Base-by-base conservation (phyloP, 441 rosid species). In the Jatropha multifida region DNA sequence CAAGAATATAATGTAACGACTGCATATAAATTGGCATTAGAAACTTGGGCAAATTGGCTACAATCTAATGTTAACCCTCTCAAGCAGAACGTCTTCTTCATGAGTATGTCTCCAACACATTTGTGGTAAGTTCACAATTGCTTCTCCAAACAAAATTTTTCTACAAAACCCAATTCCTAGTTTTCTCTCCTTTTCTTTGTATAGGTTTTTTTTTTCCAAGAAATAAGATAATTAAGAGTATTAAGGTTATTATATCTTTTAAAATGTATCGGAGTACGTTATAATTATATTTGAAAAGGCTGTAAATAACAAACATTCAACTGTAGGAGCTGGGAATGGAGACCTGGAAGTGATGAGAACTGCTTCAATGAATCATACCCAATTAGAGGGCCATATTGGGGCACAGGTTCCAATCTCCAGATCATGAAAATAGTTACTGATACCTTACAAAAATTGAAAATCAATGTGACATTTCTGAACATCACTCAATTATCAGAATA, bases 41-140 rank as follows among this genome's bases (percentile, higher is more conserved):
- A 88, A 76, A 90, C 98, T 26, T 93, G 97, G 98, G 91, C 90
- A 67, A 86, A 86, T 32, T 95, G 99, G 99, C 41, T 93, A 58
- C 84, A 90, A 65, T 74, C 84, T 51, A 88, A 82, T 83, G 86
- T 92, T 77, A 82, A 92, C 58, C 88, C 97, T 63, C 76, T 11
- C 56, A 84, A 60, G 32, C 97, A 93, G 72, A 85, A 84, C 82
- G 92, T 93, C 40, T 95, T 89, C 87, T 95, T 95, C 94, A 88
- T 87, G 83, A 90, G 94, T 54, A 87, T 89, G 98, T 95, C 98
- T 66, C 98, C 99, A 0, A 93, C 98, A 75, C 99, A 95, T 80
- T 72, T 95, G 59, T 90, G 98, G 98, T 92, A 74, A 86, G 90
- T 85, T 46, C 8, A 9, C 42, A 15, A 48, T 48, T 48, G 15